Base-by-base conservation (phyloP, 2,329 filamentous ascomycete genomes). In the Nothomitra cinnamomea region DNA sequence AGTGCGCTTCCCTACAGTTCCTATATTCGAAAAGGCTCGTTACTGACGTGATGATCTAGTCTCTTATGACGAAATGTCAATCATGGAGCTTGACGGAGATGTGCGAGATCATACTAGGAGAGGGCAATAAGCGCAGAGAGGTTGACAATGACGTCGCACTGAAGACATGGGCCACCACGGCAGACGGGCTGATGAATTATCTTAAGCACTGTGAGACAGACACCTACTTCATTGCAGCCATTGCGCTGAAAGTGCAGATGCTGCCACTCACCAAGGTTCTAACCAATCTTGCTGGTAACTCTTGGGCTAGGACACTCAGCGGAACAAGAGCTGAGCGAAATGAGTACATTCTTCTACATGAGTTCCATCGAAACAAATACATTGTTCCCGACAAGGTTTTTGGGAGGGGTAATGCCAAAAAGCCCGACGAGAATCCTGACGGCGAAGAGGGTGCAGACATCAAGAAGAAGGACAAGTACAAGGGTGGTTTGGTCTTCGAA, bases 391-490 rank as follows among this genome's bases (percentile, higher is more conserved):
- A 98, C 70, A 98, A 98, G 69, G 82, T 87, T 59, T 83, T 76
- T 47, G 87, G 86, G 61, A 88, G 83, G 60, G 80, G 80, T 13
- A 85, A 86, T 56, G 76, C 79, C 50, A 85, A 84, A 61, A 70
- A 70, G 15, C 84, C 87, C 54, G 84, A 87, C 56, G 73, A 75
- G 51, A 70, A 74, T 19, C 82, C 84, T 6, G 85, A 83, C 21
- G 75, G 67, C 13, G 78, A 79, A 51, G 77, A 79, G 51, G 79
- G 74, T 7, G 70, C 65, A 1, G 85, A 87, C 58, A 79, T 77
- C 56, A 98, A 95, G 71, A 98, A 96, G 75, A 98, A 95, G 68
- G 94, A 98, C 70, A 98, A 96, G 69, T 98, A 85, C 74, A 96
- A 98, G 72, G 92, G 92, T 65, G 92, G 94, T 74, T 80, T 98